Evolutionary conservation across 2,329 filamentous ascomycete species (phyloP).

Genomic region (Aspergillus carbonarius): DNA sequence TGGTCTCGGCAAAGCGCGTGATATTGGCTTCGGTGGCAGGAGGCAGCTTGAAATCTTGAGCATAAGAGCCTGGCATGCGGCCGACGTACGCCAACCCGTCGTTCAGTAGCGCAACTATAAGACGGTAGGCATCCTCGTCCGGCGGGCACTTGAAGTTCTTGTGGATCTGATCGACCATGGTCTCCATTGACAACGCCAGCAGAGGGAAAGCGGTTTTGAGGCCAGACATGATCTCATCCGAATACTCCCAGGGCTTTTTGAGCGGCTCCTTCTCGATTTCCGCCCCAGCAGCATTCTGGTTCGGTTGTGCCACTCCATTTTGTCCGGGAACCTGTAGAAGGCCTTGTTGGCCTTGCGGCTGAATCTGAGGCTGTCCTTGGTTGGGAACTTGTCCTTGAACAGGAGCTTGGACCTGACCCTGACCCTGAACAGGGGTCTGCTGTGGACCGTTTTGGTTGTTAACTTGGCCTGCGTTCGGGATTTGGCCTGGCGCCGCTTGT

Average conservation of each 20-base stretch:
- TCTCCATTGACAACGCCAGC: conserved; percentile 96
- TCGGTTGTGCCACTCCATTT: conserved; percentile 25
- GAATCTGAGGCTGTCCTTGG: conserved; percentile 25
- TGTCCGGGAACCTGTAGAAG: conserved; percentile 33
- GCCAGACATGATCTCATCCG: conserved; percentile 91
- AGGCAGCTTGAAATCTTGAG: conserved; percentile 87
- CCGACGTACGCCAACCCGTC: conserved; percentile 92
- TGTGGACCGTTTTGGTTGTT: conserved; percentile 9
- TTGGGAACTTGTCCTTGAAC: conserved; percentile 19
- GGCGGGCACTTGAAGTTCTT: conserved; percentile 99
- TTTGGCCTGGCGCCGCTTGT: conserved; percentile 19
- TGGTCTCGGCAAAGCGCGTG: conserved; percentile 92
- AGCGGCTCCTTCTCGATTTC: conserved; percentile 46
- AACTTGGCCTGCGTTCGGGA: conserved; percentile 13
- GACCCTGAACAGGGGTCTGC: conserved; percentile 11
- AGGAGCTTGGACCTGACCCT: conserved; percentile 17
- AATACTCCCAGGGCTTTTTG: conserved; percentile 92
- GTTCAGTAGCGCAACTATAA: conserved; percentile 96
- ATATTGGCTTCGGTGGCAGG: conserved; percentile 93
- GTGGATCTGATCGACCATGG: conserved; percentile 98
- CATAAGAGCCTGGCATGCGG: conserved; percentile 80
- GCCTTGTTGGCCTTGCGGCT: conserved; percentile 25
- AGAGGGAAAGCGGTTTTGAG: conserved; percentile 97
- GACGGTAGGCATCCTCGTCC: conserved; percentile 93
- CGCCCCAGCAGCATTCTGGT: conserved; percentile 18